phyloP scores from a whole-genome alignment of 2,329 filamentous ascomycete species.

The Aureobasidium sp. region DNA sequence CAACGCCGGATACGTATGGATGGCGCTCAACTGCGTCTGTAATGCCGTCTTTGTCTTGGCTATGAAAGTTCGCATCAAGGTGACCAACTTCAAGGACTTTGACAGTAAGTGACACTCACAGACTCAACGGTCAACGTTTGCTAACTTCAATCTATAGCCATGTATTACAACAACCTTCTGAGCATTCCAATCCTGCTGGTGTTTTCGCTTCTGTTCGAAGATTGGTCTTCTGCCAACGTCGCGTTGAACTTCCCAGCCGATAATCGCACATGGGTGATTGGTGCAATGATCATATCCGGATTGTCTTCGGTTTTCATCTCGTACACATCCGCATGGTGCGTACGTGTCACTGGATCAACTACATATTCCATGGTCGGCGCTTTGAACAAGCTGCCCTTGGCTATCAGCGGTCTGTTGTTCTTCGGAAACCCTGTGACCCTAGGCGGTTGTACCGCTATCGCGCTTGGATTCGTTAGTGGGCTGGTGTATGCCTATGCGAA shows the following conservation, averaged over 20 bases:
- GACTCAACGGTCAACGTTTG: not conserved
- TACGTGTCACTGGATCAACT: slow-evolving; percentile 91
- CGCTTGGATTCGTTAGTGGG: slow-evolving; percentile 83
- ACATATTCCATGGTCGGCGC: slow-evolving; percentile 99
- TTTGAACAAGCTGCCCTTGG: slow-evolving; percentile 97
- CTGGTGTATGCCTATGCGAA: slow-evolving; percentile 85
- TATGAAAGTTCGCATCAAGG: slow-evolving; percentile 98
- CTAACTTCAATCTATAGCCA: not conserved
- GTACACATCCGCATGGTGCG: slow-evolving; percentile 97
- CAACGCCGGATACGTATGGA: slow-evolving; percentile 95
- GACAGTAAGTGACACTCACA: slow-evolving; percentile 62
- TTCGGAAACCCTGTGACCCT: slow-evolving; percentile 90
- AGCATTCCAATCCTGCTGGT: slow-evolving; percentile 85
- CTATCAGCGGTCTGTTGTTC: slow-evolving; percentile 84
- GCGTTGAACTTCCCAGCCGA: slow-evolving; percentile 79
- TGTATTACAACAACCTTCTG: slow-evolving; percentile 87
- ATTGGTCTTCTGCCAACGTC: slow-evolving; percentile 85
- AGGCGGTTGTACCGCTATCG: slow-evolving; percentile 83
- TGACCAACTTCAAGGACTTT: slow-evolving; percentile 99
- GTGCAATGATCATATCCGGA: slow-evolving; percentile 90
- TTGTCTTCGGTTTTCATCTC: slow-evolving; percentile 94
- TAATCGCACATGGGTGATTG: slow-evolving; percentile 66
- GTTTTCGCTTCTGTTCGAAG: slow-evolving; percentile 73
- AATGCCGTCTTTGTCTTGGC: slow-evolving; percentile 80
- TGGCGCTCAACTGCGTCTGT: slow-evolving; percentile 93